Evolutionary conservation across 495 filamentous ascomycete species (phyloP).

Genomic region (Penicillium daleae): DNA sequence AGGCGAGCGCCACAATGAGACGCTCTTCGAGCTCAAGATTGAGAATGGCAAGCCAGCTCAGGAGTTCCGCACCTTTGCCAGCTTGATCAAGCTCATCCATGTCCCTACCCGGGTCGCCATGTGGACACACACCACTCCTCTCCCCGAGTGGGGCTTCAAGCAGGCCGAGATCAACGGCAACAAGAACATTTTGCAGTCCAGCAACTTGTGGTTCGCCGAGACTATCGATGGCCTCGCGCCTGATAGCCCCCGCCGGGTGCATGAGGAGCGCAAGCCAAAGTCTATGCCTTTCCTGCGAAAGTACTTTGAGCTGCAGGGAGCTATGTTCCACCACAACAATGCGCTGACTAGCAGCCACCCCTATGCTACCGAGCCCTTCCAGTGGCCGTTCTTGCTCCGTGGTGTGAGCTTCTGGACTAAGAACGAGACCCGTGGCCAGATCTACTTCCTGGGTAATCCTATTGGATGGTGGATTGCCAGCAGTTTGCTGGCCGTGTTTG

Average conservation of each 20-base stretch:
- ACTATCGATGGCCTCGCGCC: slow-evolving; percentile 78
- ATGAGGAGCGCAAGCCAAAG: slow-evolving; percentile 76
- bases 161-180: slow-evolving; percentile 99
- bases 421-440: slow-evolving; percentile 93
- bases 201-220: slow-evolving; percentile 94
- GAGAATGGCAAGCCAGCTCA: slow-evolving; percentile 83
- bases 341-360: slow-evolving; percentile 95
- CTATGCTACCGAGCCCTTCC: slow-evolving; percentile 91
- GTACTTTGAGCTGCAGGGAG: slow-evolving; percentile 94
- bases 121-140: slow-evolving; percentile 94
- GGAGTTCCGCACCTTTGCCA: slow-evolving; percentile 84
- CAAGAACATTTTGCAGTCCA: slow-evolving; percentile 88
- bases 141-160: slow-evolving; percentile 95
- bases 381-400: slow-evolving; percentile 95
- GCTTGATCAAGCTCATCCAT: slow-evolving; percentile 94
- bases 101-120: slow-evolving; percentile 93
- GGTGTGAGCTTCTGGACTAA: slow-evolving; percentile 99
- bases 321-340: slow-evolving; percentile 99
- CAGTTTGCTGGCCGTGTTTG: slow-evolving; percentile 89
- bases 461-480: slow-evolving; percentile 97
- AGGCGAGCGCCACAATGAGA: slow-evolving; percentile 83
- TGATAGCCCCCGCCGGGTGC: slow-evolving; percentile 69
- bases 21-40: slow-evolving; percentile 89
- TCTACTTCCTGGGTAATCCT: slow-evolving; percentile 98
- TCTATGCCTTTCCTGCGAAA: slow-evolving; percentile 86